Evolutionary conservation across 2,329 filamentous ascomycete species (phyloP), one percentile per base, ranked within the genome.

Genomic region (Colletotrichum endophyticum): DNA sequence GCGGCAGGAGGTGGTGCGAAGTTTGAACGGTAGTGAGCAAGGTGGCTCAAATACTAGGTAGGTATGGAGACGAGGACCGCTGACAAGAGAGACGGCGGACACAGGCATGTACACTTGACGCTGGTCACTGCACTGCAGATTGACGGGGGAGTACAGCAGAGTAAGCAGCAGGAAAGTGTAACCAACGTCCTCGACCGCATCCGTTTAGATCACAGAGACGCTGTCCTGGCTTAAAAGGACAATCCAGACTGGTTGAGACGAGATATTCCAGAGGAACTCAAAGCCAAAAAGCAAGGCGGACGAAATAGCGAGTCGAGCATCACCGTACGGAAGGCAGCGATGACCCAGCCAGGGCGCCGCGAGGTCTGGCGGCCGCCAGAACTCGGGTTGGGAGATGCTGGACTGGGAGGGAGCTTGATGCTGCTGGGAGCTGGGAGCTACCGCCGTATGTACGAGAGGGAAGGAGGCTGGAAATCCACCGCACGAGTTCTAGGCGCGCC

Each of bases 401-500:
- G 44, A 34, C 59, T n/a, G 22, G 56, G 27, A 19, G n/a, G 19
- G 59, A 62, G 28, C n/a, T 62, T 32, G 16, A 62, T 12, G 13
- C 28, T n/a, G 12, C 28, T n/a, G 27, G 11, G 28, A 32, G 59
- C 19, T 44, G 39, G 36, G 16, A 44, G 39, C 39, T 44, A 44
- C 39, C 9, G 39, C 39, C 19, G 39, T 25, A 32, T 69, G 56
- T 25, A 70, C 59, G 19, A 63, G 36, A 66, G 34, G 56, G 57
- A 68, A 34, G 34, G n/a, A 49, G 36, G 64, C 28, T 73, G 49
- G 56, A 62, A 61, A 66, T 53, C 72, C 73, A 75, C 69, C 49
- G 57, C 13, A 53, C 53, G 44, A 49, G n/a, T 49, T 49, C 44
- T 49, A 49, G 44, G 44, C 44, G 44, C 22, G 59, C 36, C 73